Conservation (phyloP, 1,284 basidiomycete species). For the Polyporus tsugae region DNA sequence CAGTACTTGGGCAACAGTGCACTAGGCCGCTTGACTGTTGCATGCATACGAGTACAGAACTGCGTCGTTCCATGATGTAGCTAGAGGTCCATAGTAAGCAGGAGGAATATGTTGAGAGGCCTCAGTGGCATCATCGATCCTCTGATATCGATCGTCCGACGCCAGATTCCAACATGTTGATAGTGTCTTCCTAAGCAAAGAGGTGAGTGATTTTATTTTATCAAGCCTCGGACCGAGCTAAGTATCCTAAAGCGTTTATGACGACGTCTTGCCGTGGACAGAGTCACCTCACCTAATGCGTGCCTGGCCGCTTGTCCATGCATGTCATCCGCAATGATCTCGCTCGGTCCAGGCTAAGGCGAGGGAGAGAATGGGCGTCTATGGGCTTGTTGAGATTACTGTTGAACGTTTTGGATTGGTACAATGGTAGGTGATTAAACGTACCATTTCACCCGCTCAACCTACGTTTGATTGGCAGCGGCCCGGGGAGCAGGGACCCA, state of each 20-base stretch:
- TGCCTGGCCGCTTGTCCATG: neutral
- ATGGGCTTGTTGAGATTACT: too few species aligned
- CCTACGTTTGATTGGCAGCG: neutral
- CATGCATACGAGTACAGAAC: neutral
- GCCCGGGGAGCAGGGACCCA: too few species aligned
- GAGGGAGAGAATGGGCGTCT: too few species aligned
- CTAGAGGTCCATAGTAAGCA: neutral
- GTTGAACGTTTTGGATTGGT: too few species aligned
- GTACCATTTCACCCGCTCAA: neutral
- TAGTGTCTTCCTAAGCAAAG: neutral
- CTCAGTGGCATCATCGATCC: neutral
- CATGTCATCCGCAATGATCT: neutral
- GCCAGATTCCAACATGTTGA: neutral
- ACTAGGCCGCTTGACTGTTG: neutral
- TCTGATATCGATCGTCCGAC: neutral
- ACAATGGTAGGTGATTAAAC: neutral
- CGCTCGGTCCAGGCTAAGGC: too few species aligned
- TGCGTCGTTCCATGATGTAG: neutral
- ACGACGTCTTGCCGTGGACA: neutral
- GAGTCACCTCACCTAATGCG: neutral
- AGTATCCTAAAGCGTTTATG: neutral
- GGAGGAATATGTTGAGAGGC: neutral
- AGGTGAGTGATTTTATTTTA: too few species aligned
- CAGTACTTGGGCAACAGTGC: too few species aligned
- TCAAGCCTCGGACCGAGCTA: neutral